A percentile compares a stretch with the other conserved stretches of the same genome.
These are phyloP conservation scores for Thielaviopsis cerberus DNA, from an alignment of 2,329 filamentous ascomycete genomes.

Conservation along the genomic window DNA sequence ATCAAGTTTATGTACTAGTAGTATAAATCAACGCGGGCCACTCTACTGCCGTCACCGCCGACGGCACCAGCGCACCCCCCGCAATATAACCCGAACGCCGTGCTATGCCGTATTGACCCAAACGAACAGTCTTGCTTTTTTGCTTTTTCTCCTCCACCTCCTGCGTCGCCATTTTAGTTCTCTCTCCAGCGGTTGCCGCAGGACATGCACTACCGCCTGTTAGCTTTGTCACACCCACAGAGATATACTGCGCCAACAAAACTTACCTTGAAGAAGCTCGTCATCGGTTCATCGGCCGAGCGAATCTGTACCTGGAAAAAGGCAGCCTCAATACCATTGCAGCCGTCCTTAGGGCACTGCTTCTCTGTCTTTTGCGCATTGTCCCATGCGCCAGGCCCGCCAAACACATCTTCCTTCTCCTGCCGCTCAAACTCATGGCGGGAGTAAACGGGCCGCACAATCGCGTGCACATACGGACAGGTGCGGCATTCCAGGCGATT, in stretches of 20 bases:
- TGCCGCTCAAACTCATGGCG: slow-evolving; percentile 75
- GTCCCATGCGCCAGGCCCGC: slow-evolving; percentile 72
- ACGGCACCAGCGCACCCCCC: background rate
- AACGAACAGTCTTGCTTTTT: background rate
- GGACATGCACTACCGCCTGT: slow-evolving; percentile 38
- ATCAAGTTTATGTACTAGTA: background rate
- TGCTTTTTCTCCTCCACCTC: background rate
- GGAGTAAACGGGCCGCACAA: slow-evolving; percentile 59
- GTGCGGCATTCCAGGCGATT: slow-evolving; percentile 92
- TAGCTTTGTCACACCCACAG: background rate
- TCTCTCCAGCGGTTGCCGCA: slow-evolving; percentile 50
- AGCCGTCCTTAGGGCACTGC: slow-evolving; percentile 66
- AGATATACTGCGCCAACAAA: background rate
- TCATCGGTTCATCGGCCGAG: slow-evolving; percentile 97
- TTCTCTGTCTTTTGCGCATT: slow-evolving; percentile 72
- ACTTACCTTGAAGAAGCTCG: slow-evolving; percentile 74
- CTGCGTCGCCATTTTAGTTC: slow-evolving; percentile 25
- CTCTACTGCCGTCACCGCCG: background rate
- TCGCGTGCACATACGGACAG: slow-evolving; percentile 78
- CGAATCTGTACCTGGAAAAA: slow-evolving; percentile 96
- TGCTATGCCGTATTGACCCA: slow-evolving; percentile 1
- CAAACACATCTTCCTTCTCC: slow-evolving; percentile 77
- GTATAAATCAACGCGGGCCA: background rate
- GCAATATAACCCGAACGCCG: slow-evolving; percentile 2
- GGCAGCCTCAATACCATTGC: slow-evolving; percentile 68